Percentiles rank a stretch among this genome's conserved stretches.
Evolutionary conservation across 2,329 filamentous ascomycete genomes (phyloP).

Genomic region (Penicillium corylophilum): DNA sequence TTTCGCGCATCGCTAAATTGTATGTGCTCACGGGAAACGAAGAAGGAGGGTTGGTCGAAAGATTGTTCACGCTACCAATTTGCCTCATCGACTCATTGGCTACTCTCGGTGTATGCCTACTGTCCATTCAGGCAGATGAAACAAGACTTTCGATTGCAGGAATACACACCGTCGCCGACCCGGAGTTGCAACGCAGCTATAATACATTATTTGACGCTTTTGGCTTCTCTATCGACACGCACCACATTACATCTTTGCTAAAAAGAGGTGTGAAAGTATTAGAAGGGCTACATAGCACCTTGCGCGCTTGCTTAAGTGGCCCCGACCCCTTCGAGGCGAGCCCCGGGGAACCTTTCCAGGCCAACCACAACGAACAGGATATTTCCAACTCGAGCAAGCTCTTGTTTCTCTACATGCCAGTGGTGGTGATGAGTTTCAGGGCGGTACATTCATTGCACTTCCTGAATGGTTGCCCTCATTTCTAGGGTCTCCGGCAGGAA

Average conservation of each 20-base stretch:
- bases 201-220: slow-evolving; percentile 11
- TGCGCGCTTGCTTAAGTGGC: background rate
- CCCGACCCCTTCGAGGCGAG: background rate
- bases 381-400: slow-evolving; percentile 14
- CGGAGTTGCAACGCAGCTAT: slow-evolving; percentile 8
- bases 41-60: slow-evolving; percentile 6
- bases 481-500: slow-evolving; percentile 9
- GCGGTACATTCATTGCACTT: background rate
- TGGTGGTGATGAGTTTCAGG: background rate
- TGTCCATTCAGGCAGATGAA: slow-evolving; percentile 15
- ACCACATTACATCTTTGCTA: slow-evolving; percentile 8
- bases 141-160: slow-evolving; percentile 4
- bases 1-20: slow-evolving; percentile 8
- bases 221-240: slow-evolving; percentile 10
- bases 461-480: slow-evolving; percentile 17
- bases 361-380: background rate
- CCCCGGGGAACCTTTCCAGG: background rate
- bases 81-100: slow-evolving; percentile 12
- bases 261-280: slow-evolving; percentile 9
- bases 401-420: slow-evolving; percentile 10
- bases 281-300: slow-evolving; percentile 7
- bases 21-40: slow-evolving; percentile 10
- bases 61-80: slow-evolving; percentile 10
- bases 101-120: slow-evolving; percentile 12
- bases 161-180: slow-evolving; percentile 7